Evolutionary conservation across 2,329 filamentous ascomycete species (phyloP).

Genomic region (Xylaria sp.): DNA sequence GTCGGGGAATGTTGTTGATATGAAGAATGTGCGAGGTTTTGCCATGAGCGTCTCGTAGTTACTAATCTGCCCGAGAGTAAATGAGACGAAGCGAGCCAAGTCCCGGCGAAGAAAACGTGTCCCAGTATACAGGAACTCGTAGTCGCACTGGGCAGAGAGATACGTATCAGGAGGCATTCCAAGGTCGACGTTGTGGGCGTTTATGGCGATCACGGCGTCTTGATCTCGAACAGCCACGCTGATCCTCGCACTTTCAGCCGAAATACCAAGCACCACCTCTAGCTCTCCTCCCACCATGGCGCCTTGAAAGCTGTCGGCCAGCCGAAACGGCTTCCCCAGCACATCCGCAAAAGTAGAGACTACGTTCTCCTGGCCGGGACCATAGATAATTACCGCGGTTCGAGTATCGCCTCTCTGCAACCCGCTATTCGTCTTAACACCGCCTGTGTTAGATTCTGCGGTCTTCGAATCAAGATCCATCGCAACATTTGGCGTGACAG

Average conservation of each 20-base stretch:
- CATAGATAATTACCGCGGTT: conserved; percentile 75
- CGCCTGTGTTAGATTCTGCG: conserved; percentile 44
- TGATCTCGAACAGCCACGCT: conserved; percentile 69
- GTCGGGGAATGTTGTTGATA: conserved; percentile 89
- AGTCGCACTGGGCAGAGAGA: conserved; percentile 78
- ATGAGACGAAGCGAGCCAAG: conserved; percentile 80
- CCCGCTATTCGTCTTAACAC: conserved; percentile 58
- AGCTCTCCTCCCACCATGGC: conserved; percentile 65
- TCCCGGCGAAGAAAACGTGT: conserved; percentile 78
- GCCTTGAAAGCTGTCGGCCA: conserved; percentile 64
- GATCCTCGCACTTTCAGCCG: conserved; percentile 64
- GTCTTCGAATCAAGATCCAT: conserved; percentile 45
- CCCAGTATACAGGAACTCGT: conserved; percentile 86
- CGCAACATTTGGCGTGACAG: conserved; percentile 36
- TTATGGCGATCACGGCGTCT: conserved; percentile 73
- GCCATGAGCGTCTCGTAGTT: conserved; percentile 81
- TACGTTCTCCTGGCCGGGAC: conserved; percentile 77
- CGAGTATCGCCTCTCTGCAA: conserved; percentile 66
- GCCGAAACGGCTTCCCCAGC: conserved; percentile 76
- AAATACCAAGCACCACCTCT: conserved; percentile 75
- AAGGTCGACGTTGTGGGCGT: conserved; percentile 79
- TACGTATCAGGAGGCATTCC: conserved; percentile 74
- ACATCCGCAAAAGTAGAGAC: conserved; percentile 82
- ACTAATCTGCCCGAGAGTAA: conserved; percentile 81
- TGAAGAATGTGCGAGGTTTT: conserved; percentile 83